These are phyloP conservation scores for Anaeromyces robustus DNA, from an alignment of 192 early-diverging fungal species.

Conservation along the genomic window DNA sequence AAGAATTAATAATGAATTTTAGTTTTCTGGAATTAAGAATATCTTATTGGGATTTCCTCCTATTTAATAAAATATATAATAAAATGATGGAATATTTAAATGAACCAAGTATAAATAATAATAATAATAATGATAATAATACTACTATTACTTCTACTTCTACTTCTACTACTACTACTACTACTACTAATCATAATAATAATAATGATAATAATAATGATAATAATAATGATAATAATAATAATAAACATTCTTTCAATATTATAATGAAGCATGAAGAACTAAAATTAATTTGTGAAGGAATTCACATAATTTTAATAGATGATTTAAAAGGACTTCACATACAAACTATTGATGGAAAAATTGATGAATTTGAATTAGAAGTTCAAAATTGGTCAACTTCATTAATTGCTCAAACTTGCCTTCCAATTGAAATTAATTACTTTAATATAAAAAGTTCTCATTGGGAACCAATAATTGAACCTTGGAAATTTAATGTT, in stretches of 20 bases:
- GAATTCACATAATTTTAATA: slow-evolving; percentile 67
- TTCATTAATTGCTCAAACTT: slow-evolving; percentile 23
- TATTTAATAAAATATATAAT: background rate
- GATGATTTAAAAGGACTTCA: slow-evolving; percentile 78
- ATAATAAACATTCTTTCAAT: slow-evolving; percentile 11
- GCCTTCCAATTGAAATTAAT: slow-evolving; percentile 59
- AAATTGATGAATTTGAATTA: slow-evolving; percentile 60
- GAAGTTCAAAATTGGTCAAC: slow-evolving; percentile 71
- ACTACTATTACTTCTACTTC: too few relatives aligned
- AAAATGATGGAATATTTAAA: slow-evolving; percentile 27
- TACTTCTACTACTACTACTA: too few relatives aligned
- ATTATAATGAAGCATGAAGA: slow-evolving; percentile 7
- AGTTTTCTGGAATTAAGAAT: slow-evolving; percentile 1
- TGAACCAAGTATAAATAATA: background rate
- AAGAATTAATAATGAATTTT: background rate
- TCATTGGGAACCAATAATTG: slow-evolving; percentile 94
- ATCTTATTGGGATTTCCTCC: background rate
- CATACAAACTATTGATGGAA: slow-evolving; percentile 77
- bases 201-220: background rate
- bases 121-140: background rate
- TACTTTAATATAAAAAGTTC: slow-evolving; percentile 96
- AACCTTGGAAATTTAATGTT: slow-evolving; percentile 38
- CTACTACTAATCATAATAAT: too few relatives aligned
- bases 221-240: background rate
- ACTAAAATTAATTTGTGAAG: slow-evolving; percentile 43